Percentiles rank a stretch among this genome's conserved stretches.
phyloP scores from a whole-genome alignment of 805 yeast species.

The Zygoascus tannicola region DNA sequence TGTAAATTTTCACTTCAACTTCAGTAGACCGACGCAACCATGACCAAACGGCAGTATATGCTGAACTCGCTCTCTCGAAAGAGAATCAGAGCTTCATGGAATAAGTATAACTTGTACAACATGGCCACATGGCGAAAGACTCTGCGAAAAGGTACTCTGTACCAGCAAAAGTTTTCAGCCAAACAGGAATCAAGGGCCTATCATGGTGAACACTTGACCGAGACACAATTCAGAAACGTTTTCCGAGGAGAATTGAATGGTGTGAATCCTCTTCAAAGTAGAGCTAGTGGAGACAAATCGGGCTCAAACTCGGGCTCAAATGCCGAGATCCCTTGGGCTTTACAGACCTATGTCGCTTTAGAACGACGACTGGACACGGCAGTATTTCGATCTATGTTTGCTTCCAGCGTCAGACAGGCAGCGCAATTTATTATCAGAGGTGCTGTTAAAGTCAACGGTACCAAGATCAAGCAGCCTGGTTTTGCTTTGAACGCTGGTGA shows the following conservation, averaged over 20 bases:
- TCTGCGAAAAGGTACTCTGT: conserved; percentile 58
- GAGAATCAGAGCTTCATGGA: conserved; percentile 74
- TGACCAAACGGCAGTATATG: conserved; percentile 16
- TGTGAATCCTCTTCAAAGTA: conserved; percentile 73
- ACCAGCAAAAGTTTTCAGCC: conserved; percentile 85
- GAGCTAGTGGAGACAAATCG: conserved; percentile 54
- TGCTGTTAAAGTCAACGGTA: conserved; percentile 78
- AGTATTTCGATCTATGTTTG: conserved; percentile 83
- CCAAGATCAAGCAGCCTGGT: conserved; percentile 66
- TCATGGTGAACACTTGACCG: conserved; percentile 91
- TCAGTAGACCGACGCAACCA: too few species aligned
- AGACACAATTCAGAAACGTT: conserved; percentile 63
- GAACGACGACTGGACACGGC: conserved; percentile 90
- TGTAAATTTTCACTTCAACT: background rate
- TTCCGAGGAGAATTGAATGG: conserved; percentile 66
- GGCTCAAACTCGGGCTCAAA: conserved; percentile 6
- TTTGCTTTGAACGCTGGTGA: conserved; percentile 78
- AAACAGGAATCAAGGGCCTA: conserved; percentile 89
- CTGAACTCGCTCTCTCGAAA: conserved; percentile 29
- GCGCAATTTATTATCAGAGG: conserved; percentile 78
- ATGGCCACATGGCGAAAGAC: conserved; percentile 59
- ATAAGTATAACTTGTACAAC: conserved; percentile 85
- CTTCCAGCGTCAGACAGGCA: conserved; percentile 89
- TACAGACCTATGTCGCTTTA: conserved; percentile 81
- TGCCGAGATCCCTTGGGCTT: conserved; percentile 60